These are phyloP conservation scores for Fusarium hainanense DNA, from an alignment of 2,329 filamentous ascomycete species.

Conservation along the genomic window DNA sequence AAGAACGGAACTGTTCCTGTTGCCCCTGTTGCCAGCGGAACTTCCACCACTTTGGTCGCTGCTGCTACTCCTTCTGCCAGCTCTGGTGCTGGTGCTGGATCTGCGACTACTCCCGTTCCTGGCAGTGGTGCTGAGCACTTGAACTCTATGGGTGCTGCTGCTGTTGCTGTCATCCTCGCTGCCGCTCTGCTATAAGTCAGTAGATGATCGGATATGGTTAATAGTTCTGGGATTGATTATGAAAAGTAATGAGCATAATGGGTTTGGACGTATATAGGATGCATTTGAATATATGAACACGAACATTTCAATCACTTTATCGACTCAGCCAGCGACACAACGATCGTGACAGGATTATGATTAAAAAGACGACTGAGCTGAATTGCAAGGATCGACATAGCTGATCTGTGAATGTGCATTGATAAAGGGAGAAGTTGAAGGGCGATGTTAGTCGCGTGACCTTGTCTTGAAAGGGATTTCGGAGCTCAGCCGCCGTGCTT, in stretches of 20 bases:
- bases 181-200: conserved; percentile 46
- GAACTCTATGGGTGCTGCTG: conserved; percentile 49
- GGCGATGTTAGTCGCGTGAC: not conserved
- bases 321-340: not conserved
- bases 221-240: conserved; percentile 8
- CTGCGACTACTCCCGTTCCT: conserved; percentile 21
- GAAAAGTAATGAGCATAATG: conserved; percentile 6
- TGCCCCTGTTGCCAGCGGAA: not conserved
- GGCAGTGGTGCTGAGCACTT: conserved; percentile 40
- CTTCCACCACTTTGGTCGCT: conserved; percentile 26
- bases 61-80: conserved; percentile 37
- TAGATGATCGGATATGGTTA: not conserved
- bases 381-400: not conserved
- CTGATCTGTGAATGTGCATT: not conserved
- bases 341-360: not conserved
- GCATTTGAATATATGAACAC: conserved; percentile 7
- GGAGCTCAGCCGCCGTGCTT: not conserved
- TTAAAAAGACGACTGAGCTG: not conserved
- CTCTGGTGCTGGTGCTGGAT: conserved; percentile 26
- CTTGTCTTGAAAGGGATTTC: not conserved
- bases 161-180: conserved; percentile 47
- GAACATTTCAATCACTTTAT: not conserved
- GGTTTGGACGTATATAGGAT: not conserved
- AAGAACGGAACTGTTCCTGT: conserved; percentile 42
- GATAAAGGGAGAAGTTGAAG: not conserved